Base-by-base conservation (phyloP, 1,139 yeast species). In the Suhomyces coccinellae region DNA sequence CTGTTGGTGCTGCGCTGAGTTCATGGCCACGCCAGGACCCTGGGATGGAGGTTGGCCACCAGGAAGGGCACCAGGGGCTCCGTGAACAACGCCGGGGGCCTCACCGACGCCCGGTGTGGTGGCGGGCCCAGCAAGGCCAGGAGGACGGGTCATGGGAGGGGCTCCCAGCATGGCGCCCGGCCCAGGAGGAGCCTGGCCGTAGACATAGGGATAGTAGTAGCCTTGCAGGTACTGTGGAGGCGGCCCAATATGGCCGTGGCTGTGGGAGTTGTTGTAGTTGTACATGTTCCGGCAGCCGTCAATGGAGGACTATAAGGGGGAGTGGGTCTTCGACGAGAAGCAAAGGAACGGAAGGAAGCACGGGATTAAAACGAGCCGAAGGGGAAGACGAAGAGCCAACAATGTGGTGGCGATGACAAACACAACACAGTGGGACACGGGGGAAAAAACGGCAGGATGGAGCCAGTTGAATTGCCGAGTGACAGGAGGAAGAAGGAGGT, bases 221-320 rank as follows among this genome's bases (percentile, higher is more conserved):
- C 45, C 39, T 16, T 41, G 47, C 38, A 37, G 47, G 33, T 37
- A 34, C 26, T 38, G 42, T 5, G 41, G 46, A 13, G 49, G 40
- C 13, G 38, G 49, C 27, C 43, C 44, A 13, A 33, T 35, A 22
- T 43, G 43, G 40, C 35, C 36, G 17, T 31, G 38, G 15, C 44
- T 36, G 15, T 40, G 41, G 36, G 30, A 10, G 24, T 37, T 41
- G 41, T 44, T 44, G 43, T 45, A 41, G 34, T 45, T 45, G 40
- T 45, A 45, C 48, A 45, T 45, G 36, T 20, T 22, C 13, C 16
- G 17, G 11, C 38, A 30, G 30, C 20, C n/a, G 35, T 10, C 16
- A 20, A 20, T 6, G 24, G 24, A 20, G 6, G 24, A 9, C 26
- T 3, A 9, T 7, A 22, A 15, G 34, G n/a, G 15, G 14, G n/a